phyloP scores from a whole-genome alignment of 441 rosid species.

The Melianthus villosus region DNA sequence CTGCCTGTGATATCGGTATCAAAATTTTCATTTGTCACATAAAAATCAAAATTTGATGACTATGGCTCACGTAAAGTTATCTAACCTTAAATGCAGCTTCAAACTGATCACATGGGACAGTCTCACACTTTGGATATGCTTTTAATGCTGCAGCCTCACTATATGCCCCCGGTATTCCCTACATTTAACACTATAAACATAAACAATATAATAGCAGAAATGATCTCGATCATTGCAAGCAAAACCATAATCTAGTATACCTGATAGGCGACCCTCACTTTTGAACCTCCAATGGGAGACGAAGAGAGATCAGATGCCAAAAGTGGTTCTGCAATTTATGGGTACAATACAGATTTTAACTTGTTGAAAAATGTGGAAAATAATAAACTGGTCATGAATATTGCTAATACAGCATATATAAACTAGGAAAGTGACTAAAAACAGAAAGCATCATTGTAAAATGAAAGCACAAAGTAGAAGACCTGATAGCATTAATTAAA shows the following conservation, averaged over 20 bases:
- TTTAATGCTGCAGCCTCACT: constrained; percentile 82
- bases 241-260: too few species aligned
- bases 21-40: too few species aligned
- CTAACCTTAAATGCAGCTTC: constrained; percentile 87
- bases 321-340: constrained; percentile 54
- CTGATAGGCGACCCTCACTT: constrained; percentile 70
- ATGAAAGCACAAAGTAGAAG: too few species aligned
- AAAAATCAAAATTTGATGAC: too few species aligned
- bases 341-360: constrained; percentile 10
- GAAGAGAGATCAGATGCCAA: constrained; percentile 29
- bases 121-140: constrained; percentile 75
- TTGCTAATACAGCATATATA: too few species aligned
- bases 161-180: constrained; percentile 88
- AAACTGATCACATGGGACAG: constrained; percentile 79
- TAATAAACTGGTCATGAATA: too few species aligned
- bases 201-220: constrained; percentile 8
- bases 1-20: constrained; percentile 51
- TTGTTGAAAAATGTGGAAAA: too few species aligned
- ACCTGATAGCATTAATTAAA: too few species aligned
- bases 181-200: constrained; percentile 11
- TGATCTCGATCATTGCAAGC: too few species aligned
- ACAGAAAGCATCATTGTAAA: too few species aligned
- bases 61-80: too few species aligned
- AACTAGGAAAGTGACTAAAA: too few species aligned
- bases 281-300: constrained; percentile 26